Evolutionary conservation across 176 grass and related monocot species (phyloP), one percentile per base, ranked within the genome.

Genomic region (bread wheat (Triticum aestivum)): DNA sequence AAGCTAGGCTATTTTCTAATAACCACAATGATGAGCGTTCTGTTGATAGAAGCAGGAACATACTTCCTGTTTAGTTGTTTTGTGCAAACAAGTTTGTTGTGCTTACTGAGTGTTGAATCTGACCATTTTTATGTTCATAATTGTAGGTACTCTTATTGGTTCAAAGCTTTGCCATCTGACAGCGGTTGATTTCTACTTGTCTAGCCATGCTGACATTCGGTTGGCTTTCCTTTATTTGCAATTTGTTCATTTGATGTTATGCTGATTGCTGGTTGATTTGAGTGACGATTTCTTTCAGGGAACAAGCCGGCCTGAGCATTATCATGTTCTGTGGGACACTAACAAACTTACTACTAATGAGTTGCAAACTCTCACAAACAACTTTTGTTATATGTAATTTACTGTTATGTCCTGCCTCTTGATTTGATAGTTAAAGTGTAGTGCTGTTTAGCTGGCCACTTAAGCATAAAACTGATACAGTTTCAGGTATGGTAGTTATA

Each of bases 121-220:
- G 86, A 84, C 8, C 37, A 80, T 34, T 65, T 51, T 45, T 85
- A 71, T 86, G 11, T 44, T 65, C 34, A 41, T 75, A n/a, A 64
- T 76, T 82, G 20, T 79, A 98, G 97, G 92, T 8, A 98, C 94
- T 8, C 90, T 98, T 5, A 94, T 98, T 64, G 92, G 94, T 88
- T 94, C 97, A 1, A 96, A 93, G 83, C 94, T 98, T 75, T 98
- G 94, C 56, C 97, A 98, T 92, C 97, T 92, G 33, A 98, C 97
- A 5, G 97, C 96, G 61, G 94, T 98, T 65, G 94, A 98, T 87
- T 98, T 98, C 82, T 98, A 94, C 84, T 80, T 98, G 33, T 94
- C 90, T 79, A 96, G 97, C 68, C 97, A 98, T 92, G 94, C 97
- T 24, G 97, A 92, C 54, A 98, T 98, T 77, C 92, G 91, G 97